Evolutionary conservation across 306 rosid genomes (phyloP).

Genomic region (Urtica urens): DNA sequence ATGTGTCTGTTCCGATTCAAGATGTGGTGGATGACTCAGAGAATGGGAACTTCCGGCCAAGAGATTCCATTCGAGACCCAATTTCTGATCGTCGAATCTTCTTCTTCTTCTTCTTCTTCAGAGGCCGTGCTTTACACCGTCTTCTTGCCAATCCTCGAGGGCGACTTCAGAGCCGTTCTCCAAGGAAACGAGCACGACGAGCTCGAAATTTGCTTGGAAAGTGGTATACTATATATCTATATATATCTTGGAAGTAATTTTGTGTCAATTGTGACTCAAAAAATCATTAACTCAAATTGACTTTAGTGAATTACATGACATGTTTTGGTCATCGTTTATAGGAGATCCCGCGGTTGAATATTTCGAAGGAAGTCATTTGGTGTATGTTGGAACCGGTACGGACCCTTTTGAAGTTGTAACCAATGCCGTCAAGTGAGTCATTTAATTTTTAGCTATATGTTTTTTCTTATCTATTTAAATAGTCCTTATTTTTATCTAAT

Average conservation of each 20-base stretch:
- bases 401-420: slow-evolving; percentile 81
- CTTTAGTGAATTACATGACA: too few relatives aligned
- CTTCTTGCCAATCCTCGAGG: slow-evolving; percentile 79
- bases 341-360: slow-evolving; percentile 77
- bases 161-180: slow-evolving; percentile 94
- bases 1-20: slow-evolving; percentile 81
- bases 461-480: neutral
- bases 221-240: slow-evolving; percentile 54
- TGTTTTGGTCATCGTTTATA: slow-evolving; percentile 3
- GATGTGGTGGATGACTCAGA: slow-evolving; percentile 98
- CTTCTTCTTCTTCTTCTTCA: slow-evolving; percentile 30
- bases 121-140: slow-evolving; percentile 56
- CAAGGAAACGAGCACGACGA: slow-evolving; percentile 77
- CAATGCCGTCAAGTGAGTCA: slow-evolving; percentile 65
- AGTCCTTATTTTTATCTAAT: too few relatives aligned
- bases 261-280: too few relatives aligned
- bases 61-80: slow-evolving; percentile 84
- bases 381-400: slow-evolving; percentile 66
- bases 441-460: neutral
- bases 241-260: too few relatives aligned
- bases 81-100: slow-evolving; percentile 63
- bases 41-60: slow-evolving; percentile 65
- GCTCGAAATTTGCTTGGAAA: slow-evolving; percentile 84
- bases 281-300: too few relatives aligned
- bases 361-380: slow-evolving; percentile 75